Evolutionary conservation across 1,139 yeast species (phyloP).

Genomic region (Candida tropicalis): DNA sequence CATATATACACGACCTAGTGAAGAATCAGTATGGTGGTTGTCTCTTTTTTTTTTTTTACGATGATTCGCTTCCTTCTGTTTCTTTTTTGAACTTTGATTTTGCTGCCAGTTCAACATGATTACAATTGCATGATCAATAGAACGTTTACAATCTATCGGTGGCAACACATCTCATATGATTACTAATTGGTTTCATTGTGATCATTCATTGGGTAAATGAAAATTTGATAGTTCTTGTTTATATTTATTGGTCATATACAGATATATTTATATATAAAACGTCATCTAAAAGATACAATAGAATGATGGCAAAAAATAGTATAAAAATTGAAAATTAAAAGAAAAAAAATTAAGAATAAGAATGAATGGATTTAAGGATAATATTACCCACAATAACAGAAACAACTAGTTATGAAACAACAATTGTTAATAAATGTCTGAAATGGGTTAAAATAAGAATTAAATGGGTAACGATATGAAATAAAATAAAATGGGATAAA

Average conservation of each 20-base stretch:
- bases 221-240: too few species aligned
- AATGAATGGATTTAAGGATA: conserved; percentile 1
- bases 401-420: too few species aligned
- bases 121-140: background rate
- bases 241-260: background rate
- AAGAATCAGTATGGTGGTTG: background rate
- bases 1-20: background rate
- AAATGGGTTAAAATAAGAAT: conserved; percentile 6
- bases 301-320: background rate
- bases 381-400: too few species aligned
- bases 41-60: too few species aligned
- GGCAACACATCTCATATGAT: background rate
- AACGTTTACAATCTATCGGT: background rate
- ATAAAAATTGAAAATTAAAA: background rate
- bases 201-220: too few species aligned
- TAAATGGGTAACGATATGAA: background rate
- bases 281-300: conserved; percentile 2
- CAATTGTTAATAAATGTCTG: too few species aligned
- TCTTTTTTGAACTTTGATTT: too few species aligned
- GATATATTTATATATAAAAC: background rate
- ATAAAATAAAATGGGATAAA: background rate
- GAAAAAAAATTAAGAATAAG: background rate
- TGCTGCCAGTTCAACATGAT: too few species aligned
- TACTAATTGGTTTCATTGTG: too few species aligned
- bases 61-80: too few species aligned